Conservation (phyloP, 345 rosid genomes). For the Boechera retrofracta region DNA sequence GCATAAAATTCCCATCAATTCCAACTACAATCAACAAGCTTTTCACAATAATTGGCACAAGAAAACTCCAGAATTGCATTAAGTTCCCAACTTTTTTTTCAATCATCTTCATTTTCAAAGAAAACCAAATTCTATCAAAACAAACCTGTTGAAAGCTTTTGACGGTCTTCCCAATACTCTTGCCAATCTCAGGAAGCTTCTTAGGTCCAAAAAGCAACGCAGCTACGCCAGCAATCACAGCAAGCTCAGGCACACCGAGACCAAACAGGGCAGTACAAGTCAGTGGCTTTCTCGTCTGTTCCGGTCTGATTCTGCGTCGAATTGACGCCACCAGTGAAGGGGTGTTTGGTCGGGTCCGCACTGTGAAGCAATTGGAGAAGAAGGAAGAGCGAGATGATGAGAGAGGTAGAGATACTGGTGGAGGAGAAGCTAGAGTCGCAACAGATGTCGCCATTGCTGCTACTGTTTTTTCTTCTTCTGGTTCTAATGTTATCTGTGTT, state of each 20-base stretch:
- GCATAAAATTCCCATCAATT: neutral
- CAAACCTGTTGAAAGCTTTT: conserved; percentile 97
- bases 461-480: conserved; percentile 4
- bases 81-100: neutral
- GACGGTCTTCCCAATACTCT: conserved; percentile 90
- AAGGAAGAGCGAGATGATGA: conserved; percentile 67
- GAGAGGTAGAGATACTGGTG: conserved; percentile 45
- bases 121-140: conserved; percentile 30
- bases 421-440: conserved; percentile 56
- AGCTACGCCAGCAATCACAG: conserved; percentile 93
- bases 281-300: conserved; percentile 53
- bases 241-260: conserved; percentile 93
- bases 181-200: conserved; percentile 94
- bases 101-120: neutral
- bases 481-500: conserved; percentile 18
- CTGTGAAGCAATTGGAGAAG: conserved; percentile 37
- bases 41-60: neutral
- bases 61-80: neutral
- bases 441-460: conserved; percentile 67
- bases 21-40: neutral
- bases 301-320: conserved; percentile 48
- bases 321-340: conserved; percentile 50
- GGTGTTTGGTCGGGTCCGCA: conserved; percentile 25
- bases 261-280: conserved; percentile 87
- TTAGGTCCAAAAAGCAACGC: conserved; percentile 95